Evolutionary conservation across 768 basidiomycete genomes (phyloP), one percentile per base, ranked within the genome.

Genomic region (Termitomyces sp.): DNA sequence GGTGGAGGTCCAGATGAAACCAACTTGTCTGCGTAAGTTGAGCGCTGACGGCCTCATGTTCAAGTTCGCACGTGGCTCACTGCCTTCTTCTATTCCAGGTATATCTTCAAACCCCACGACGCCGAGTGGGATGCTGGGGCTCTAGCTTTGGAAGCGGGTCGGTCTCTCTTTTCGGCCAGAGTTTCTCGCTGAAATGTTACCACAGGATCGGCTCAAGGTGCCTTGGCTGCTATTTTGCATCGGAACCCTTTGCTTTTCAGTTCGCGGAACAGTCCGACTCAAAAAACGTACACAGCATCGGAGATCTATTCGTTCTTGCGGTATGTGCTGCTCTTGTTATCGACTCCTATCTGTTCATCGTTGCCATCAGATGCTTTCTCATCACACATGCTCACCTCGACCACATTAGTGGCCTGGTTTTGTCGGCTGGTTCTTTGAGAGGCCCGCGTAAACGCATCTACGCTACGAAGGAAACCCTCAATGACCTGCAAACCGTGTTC

Each of bases 1-100:
- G 92, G 94, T 55, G 95, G 95, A 44, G 95, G 95, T 48, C 93
- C 92, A 8, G 80, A 87, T 63, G 95, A 98, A 71, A 88, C 86
- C 23, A 91, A 98, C 73, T 72, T 97, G 60, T 91, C 90, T 27
- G 88, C 84, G 94, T 93, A 68, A 62, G 86, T 79, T 44, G 35
- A 37, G 16, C 5, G 16, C 58, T 51, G 41, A 50, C 54, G 37
- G 43, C 44, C 61, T 58, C 59, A 45, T 56, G 55, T 49, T 48
- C 27, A 41, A 51, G 35, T 51, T 42, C 58, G 47, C 62, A 61
- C 57, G 60, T 61, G 57, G 60, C 61, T 56, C 45, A 56, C 37
- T 47, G 49, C 41, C 57, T 59, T 50, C 58, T 34, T 48, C 59
- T 39, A 42, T 61, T 59, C 54, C 64, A 95, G 94, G n/a, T 98